Conservation (phyloP, 2,329 filamentous ascomycete species). For the Trichophyton simii region DNA sequence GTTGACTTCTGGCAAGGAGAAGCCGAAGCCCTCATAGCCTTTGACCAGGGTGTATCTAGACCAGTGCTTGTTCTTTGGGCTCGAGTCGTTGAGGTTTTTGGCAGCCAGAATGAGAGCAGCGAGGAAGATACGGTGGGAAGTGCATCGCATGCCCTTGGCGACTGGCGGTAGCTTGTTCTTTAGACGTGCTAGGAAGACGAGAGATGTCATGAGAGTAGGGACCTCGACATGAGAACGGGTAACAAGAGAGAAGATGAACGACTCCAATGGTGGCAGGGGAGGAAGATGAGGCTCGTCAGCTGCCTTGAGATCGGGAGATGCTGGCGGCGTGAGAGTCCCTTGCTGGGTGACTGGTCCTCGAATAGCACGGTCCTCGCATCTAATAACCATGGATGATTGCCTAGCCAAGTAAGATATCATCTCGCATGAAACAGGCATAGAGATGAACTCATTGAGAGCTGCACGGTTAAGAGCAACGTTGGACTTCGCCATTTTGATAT, state of each 20-base stretch:
- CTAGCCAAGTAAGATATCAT: conserved; percentile 38
- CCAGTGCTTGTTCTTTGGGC: conserved; percentile 99
- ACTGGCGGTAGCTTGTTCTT: conserved; percentile 78
- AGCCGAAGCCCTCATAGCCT: conserved; percentile 66
- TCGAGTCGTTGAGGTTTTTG: conserved; percentile 98
- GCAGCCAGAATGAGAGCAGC: conserved; percentile 55
- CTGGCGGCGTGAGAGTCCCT: conserved; percentile 43
- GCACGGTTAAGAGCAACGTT: conserved; percentile 25
- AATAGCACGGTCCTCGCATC: conserved; percentile 37
- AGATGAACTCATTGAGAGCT: conserved; percentile 38
- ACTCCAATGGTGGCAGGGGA: conserved; percentile 63
- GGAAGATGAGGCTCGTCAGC: conserved; percentile 31
- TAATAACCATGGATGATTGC: conserved; percentile 37
- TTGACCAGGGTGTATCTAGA: conserved; percentile 76
- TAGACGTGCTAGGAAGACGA: conserved; percentile 83
- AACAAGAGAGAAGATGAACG: conserved; percentile 85
- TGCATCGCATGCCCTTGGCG: conserved; percentile 92
- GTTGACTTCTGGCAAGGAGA: conserved; percentile 92
- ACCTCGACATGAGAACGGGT: conserved; percentile 92
- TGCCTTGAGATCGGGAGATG: conserved; percentile 43
- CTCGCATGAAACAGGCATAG: conserved; percentile 34
- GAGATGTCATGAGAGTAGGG: conserved; percentile 88
- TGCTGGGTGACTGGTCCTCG: conserved; percentile 21
- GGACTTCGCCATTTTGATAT: conserved; percentile 9
- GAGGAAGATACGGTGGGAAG: conserved; percentile 93